Base-by-base conservation (phyloP, 2,329 filamentous ascomycete genomes). In the Sporothrix sp. region DNA sequence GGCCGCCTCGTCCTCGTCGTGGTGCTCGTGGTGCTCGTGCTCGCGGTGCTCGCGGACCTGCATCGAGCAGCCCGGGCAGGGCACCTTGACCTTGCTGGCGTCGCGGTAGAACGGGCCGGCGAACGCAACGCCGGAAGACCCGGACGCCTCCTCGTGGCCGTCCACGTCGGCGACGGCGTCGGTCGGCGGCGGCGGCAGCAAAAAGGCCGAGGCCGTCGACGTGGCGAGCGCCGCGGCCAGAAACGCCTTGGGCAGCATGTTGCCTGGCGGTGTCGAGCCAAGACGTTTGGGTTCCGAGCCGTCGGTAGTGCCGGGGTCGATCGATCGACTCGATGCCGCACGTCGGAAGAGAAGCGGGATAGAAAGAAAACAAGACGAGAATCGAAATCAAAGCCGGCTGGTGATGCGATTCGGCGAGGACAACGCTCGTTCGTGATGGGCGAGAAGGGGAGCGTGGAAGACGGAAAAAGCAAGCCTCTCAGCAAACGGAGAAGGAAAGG, bases 31-130 rank as follows among this genome's bases (percentile, higher is more conserved):
- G 25, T 36, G 7, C 36, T 44, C 20, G 35, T 23, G 11, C 11
- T 35, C 30, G 45, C 38, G 21, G 54, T 54, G 54, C 50, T 57
- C 55, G 30, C 57, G 58, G 49, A 75, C 38, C 40, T 58, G 50
- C 39, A 65, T 69, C 10, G 71, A 70, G 59, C 79, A 82, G 54
- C 73, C 72, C 18, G 69, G 66, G 59, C 79, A 83, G 53, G 73
- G 68, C 33, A 82, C 58, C 38, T 70, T 65, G 11, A 58, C 58
- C 13, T 61, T 52, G 25, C 68, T 64, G 51, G 70, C 60, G 43
- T 67, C 63, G 55, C 69, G 65, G 13, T 68, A 60, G 38, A 69
- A 56, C 23, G 68, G 58, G 49, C 68, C 68, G 63, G 72, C 65
- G 57, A 71, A 60, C 35, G 27, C 16, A 35, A 30, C 39, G 45